phyloP scores from a whole-genome alignment of 2,329 filamentous ascomycete species.

The Penicillium brasilianum region DNA sequence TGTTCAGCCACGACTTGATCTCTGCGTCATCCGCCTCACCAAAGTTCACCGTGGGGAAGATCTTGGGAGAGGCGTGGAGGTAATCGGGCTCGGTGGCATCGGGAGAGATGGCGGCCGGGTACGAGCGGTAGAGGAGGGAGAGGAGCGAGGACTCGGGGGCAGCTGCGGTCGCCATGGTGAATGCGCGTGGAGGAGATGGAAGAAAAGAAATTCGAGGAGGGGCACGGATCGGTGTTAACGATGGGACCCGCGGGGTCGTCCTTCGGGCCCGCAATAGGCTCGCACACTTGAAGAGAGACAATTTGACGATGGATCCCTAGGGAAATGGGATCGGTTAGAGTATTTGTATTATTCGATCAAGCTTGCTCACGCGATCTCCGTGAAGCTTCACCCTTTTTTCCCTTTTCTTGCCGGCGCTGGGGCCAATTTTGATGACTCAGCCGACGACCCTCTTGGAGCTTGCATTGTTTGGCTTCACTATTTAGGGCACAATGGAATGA shows the following conservation, averaged over 20 bases:
- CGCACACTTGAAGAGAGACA: constrained; percentile 26
- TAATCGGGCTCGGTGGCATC: constrained; percentile 51
- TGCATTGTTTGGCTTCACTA: too few relatives aligned
- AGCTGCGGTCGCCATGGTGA: constrained; percentile 39
- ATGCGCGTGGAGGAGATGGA: constrained; percentile 33
- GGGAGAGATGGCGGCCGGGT: constrained; percentile 47
- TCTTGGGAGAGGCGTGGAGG: constrained; percentile 59
- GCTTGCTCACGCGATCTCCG: constrained; percentile 3
- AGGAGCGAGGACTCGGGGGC: constrained; percentile 50
- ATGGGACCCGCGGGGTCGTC: constrained; percentile 33
- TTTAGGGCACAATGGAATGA: too few relatives aligned
- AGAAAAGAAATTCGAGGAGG: constrained; percentile 38
- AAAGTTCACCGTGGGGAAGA: constrained; percentile 74
- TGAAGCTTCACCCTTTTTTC: constrained; percentile 10
- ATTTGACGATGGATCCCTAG: constrained; percentile 25
- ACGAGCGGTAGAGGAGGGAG: constrained; percentile 52
- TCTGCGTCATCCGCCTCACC: constrained; percentile 80
- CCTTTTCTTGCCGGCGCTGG: constrained; percentile 9
- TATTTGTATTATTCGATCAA: constrained; percentile 6
- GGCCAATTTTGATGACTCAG: constrained; percentile 19
- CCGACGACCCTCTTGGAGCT: constrained; percentile 1
- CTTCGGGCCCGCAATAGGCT: constrained; percentile 33
- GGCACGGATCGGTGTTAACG: constrained; percentile 34
- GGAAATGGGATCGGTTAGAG: constrained; percentile 14
- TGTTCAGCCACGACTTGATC: constrained; percentile 86